Evolutionary conservation across 2,329 filamentous ascomycete species (phyloP), one percentile per base, ranked within the genome.

Genomic region (Fusarium virguliforme): DNA sequence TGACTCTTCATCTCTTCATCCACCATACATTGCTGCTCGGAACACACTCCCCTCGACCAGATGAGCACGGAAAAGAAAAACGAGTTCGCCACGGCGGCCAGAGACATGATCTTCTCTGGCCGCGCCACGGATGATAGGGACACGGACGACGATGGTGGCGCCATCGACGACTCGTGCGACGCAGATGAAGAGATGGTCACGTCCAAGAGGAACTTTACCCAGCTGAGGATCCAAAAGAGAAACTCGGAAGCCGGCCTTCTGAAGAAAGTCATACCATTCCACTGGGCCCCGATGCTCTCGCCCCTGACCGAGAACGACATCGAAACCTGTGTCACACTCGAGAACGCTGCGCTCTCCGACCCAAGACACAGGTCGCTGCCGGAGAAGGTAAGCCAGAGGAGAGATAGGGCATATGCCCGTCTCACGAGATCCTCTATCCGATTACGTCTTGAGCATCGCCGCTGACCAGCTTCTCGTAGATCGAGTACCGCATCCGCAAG

Each of bases 251-350:
- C 67, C 30, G 69, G 74, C 10, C 71, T 77, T 71, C 78, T 84
- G 35, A 81, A 85, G 64, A 82, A 85, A 66, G 73, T 85, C 38
- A 77, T 86, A 53, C 85, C 83, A 9, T 90, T 91, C 74, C 85
- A 88, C 56, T 88, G 75, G 88, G 93, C 76, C 90, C 94, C 28
- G 7, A 80, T 79, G 77, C 76, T 92, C n/a, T 89, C 93, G 58
- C 88, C 92, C 30, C 86, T 98, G 56, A 93, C 89, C 41, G 80
- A 88, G 53, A 87, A 87, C 28, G 90, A 94, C 74, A 79, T 91
- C 54, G 89, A 91, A 34, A 89, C 87, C 8, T 88, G 86, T 69
- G 78, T 87, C 26, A 83, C 83, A 6, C 81, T 90, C 34, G 88
- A 90, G 77, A 84, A 86, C 64, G 83, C 85, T 10, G 86, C 88